A percentile compares a stretch with the other conserved stretches of the same genome.
Conservation (phyloP, 345 rosid species). For the Limnanthes douglasii region DNA sequence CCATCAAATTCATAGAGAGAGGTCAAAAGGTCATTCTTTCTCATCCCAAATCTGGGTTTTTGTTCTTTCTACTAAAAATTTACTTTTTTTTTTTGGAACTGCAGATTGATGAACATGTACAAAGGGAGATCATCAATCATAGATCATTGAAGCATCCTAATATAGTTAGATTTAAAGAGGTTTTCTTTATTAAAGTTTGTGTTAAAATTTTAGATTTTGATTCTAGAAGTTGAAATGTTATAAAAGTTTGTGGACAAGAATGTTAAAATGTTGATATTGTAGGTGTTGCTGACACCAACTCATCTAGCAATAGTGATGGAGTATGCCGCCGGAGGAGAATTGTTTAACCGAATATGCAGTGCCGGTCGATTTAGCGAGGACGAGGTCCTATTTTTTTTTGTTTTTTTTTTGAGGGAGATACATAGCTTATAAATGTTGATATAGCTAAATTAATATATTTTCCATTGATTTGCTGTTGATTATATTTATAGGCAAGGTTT, state of each 20-base stretch:
- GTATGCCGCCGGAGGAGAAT: constrained; percentile 69
- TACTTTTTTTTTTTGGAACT: constrained; percentile 1
- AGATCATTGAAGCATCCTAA: constrained; percentile 66
- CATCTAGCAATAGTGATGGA: constrained; percentile 71
- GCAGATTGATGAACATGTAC: constrained; percentile 64
- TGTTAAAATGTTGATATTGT: constrained; percentile 1
- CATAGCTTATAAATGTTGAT: neutral
- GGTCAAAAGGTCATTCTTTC: constrained; percentile 31
- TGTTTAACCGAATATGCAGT: constrained; percentile 43
- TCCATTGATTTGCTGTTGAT: neutral
- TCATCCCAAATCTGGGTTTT: neutral
- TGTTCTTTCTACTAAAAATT: neutral
- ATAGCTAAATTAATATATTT: neutral
- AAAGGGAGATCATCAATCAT: constrained; percentile 65
- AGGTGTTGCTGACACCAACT: constrained; percentile 48
- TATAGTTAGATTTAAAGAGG: constrained; percentile 64
- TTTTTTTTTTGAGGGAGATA: neutral
- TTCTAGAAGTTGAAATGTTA: neutral
- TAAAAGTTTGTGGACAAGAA: too few species aligned
- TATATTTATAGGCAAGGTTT: constrained; percentile 57
- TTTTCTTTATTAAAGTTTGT: constrained; percentile 2
- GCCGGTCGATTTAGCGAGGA: constrained; percentile 64
- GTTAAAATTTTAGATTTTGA: neutral
- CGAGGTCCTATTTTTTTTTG: constrained; percentile 26
- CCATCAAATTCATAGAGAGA: constrained; percentile 51